A percentile compares a stretch with the other conserved stretches of the same genome.
These are phyloP conservation scores for Ophiostoma sp. DNA, from an alignment of 2,329 filamentous ascomycete genomes.

Conservation along the genomic window DNA sequence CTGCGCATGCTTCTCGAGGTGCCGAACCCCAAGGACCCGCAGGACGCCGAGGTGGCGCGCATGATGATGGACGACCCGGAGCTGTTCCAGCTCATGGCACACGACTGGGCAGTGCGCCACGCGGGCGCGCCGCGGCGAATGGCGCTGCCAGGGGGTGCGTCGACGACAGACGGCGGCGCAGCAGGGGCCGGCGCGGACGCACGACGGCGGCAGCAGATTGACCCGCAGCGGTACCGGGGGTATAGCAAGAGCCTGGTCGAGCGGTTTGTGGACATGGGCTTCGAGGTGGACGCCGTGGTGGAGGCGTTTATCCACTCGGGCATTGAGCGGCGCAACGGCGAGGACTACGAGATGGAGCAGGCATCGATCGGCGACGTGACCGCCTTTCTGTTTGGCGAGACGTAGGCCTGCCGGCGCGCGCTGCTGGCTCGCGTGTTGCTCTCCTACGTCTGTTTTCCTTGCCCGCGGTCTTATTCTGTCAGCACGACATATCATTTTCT, in stretches of 20 bases:
- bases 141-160: slow-evolving; percentile 32
- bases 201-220: not conserved
- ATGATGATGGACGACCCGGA: slow-evolving; percentile 79
- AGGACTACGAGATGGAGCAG: slow-evolving; percentile 82
- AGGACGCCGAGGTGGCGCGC: slow-evolving; percentile 89
- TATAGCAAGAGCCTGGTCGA: slow-evolving; percentile 81
- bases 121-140: slow-evolving; percentile 63
- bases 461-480: not conserved
- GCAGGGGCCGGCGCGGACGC: slow-evolving; percentile 27
- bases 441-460: not conserved
- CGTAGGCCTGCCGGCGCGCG: slow-evolving; percentile 34
- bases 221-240: slow-evolving; percentile 62
- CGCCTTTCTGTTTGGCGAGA: slow-evolving; percentile 74
- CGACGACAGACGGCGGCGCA: slow-evolving; percentile 26
- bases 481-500: not conserved
- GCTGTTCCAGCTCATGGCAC: slow-evolving; percentile 72
- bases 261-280: slow-evolving; percentile 85
- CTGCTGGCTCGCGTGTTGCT: not conserved
- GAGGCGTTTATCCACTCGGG: slow-evolving; percentile 66
- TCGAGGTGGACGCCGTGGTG: slow-evolving; percentile 80
- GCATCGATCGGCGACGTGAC: slow-evolving; percentile 88
- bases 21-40: slow-evolving; percentile 92
- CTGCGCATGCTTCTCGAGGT: slow-evolving; percentile 88
- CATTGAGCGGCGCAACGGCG: slow-evolving; percentile 70
- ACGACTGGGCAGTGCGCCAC: slow-evolving; percentile 83